Evolutionary conservation across 148 eudicot genomes (phyloP).

Genomic region (Rhododendron molle): DNA sequence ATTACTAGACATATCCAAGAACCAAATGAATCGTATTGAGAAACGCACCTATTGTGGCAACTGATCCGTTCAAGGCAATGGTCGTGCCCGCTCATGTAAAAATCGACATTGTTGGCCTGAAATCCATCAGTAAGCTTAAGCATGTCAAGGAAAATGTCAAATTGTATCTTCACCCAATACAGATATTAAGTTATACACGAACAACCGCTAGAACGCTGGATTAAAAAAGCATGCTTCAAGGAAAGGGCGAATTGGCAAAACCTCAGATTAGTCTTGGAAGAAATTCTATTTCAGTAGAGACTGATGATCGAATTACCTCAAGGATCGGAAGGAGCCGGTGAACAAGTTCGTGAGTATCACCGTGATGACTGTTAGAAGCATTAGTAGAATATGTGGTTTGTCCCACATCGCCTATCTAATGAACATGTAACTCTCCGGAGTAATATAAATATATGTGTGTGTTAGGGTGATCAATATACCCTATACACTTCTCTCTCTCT

Average conservation of each 20-base stretch:
- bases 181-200: not conserved
- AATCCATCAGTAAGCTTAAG: not conserved
- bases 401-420: too few relatives aligned
- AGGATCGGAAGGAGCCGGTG: conserved; percentile 14
- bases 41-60: not conserved
- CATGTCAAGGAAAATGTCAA: not conserved
- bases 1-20: not conserved
- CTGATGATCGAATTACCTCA: conserved; percentile 8
- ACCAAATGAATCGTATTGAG: not conserved
- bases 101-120: conserved; percentile 12
- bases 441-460: too few relatives aligned
- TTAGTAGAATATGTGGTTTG: too few relatives aligned
- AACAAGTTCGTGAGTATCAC: conserved; percentile 17
- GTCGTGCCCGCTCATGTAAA: conserved; percentile 17
- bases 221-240: not conserved
- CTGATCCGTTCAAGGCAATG: conserved; percentile 7
- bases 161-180: not conserved
- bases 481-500: too few relatives aligned
- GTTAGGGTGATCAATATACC: too few relatives aligned
- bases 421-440: too few relatives aligned
- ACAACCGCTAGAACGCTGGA: not conserved
- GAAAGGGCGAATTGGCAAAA: not conserved
- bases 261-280: not conserved
- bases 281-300: not conserved
- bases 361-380: too few relatives aligned